Evolutionary conservation across 192 early-diverging fungal species (phyloP).

Genomic region (Entrophospora sp.): DNA sequence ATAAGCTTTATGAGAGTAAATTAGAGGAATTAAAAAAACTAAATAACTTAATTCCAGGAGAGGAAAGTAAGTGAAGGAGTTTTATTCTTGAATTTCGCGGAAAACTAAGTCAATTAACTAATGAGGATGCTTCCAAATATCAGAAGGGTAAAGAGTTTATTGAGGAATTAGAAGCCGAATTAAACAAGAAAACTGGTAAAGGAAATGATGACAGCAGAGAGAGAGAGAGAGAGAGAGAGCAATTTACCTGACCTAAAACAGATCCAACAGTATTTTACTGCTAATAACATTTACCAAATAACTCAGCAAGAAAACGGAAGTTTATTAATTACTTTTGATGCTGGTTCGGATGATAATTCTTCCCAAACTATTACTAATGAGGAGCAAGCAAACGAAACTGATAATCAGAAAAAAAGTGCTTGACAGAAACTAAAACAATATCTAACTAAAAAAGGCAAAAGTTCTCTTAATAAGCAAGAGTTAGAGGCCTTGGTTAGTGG

Average conservation of each 20-base stretch:
- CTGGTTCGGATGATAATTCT: too few relatives aligned
- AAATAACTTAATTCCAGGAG: neutral
- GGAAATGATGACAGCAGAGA: neutral
- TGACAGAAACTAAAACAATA: too few relatives aligned
- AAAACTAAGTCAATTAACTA: neutral
- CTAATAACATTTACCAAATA: too few relatives aligned
- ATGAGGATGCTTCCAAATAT: neutral
- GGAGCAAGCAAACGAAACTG: too few relatives aligned
- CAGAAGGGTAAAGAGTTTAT: neutral
- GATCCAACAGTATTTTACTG: too few relatives aligned
- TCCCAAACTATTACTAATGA: too few relatives aligned
- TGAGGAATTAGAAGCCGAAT: neutral
- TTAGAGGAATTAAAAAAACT: neutral
- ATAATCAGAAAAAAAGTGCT: too few relatives aligned
- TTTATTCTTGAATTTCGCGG: neutral
- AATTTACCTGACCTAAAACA: too few relatives aligned
- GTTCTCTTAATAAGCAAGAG: too few relatives aligned
- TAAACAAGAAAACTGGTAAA: conserved; percentile 1
- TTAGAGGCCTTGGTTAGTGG: too few relatives aligned
- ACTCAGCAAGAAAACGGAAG: neutral
- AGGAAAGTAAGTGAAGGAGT: neutral
- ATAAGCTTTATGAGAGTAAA: neutral
- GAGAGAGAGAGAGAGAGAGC: conserved; percentile 19
- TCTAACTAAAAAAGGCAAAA: too few relatives aligned
- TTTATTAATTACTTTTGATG: too few relatives aligned